A percentile compares a stretch with the other conserved stretches of the same genome.
These are phyloP conservation scores for Penicillium janthinellum DNA, from an alignment of 2,329 filamentous ascomycete species.

Conservation along the genomic window DNA sequence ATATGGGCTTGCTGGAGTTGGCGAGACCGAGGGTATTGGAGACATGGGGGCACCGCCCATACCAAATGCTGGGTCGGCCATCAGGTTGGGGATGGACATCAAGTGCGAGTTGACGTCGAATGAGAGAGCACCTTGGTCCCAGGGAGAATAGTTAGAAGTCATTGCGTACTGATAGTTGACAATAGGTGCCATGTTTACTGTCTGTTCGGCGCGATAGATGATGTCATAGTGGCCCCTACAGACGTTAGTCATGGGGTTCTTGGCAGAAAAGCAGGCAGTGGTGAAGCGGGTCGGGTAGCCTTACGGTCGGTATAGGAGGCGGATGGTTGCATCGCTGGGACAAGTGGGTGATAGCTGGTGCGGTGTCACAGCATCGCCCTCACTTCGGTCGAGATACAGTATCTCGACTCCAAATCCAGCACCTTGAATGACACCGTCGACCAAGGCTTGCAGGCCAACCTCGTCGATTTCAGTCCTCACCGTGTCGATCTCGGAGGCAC, in stretches of 20 bases:
- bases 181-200: slow-evolving; percentile 41
- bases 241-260: slow-evolving; percentile 21
- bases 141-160: slow-evolving; percentile 41
- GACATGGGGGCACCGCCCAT: slow-evolving; percentile 29
- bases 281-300: not conserved
- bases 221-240: slow-evolving; percentile 86
- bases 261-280: not conserved
- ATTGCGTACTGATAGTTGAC: slow-evolving; percentile 47
- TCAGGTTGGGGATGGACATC: slow-evolving; percentile 45
- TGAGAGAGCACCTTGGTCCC: slow-evolving; percentile 40
- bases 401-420: slow-evolving; percentile 81
- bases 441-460: slow-evolving; percentile 75
- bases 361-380: slow-evolving; percentile 69
- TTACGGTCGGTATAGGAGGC: slow-evolving; percentile 68
- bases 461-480: slow-evolving; percentile 85
- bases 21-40: slow-evolving; percentile 31
- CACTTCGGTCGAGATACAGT: slow-evolving; percentile 84
- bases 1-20: slow-evolving; percentile 33
- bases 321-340: slow-evolving; percentile 62
- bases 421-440: slow-evolving; percentile 77
- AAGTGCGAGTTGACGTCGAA: slow-evolving; percentile 45
- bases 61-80: slow-evolving; percentile 39
- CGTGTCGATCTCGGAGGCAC: slow-evolving; percentile 69
- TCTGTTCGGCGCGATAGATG: slow-evolving; percentile 68
- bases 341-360: slow-evolving; percentile 42